These are phyloP conservation scores for Nitzschia palea DNA, from an alignment of 108 stramenopile genomes.

Conservation along the genomic window DNA sequence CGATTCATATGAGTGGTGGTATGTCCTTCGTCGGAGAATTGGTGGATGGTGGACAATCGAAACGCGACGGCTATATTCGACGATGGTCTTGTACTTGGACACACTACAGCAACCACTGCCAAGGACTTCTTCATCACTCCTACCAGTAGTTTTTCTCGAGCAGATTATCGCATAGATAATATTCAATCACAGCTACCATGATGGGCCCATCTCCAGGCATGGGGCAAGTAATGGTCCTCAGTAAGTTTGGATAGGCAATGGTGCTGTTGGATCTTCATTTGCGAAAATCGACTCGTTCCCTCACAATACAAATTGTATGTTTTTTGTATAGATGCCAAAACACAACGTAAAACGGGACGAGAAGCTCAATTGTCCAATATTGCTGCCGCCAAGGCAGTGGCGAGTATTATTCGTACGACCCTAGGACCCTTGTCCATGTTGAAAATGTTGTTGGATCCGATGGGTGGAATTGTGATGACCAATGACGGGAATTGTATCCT, in stretches of 20 bases:
- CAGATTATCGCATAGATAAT: no score
- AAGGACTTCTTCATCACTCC: no score
- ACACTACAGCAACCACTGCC: no score
- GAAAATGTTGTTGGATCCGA: constrained; percentile 99
- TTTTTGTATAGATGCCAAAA: constrained; percentile 75
- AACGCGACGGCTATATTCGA: no score
- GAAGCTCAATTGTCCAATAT: constrained; percentile 98
- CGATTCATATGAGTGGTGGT: no score
- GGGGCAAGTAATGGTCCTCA: constrained; percentile 84
- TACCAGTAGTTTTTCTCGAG: no score
- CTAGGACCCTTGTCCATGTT: constrained; percentile 98
- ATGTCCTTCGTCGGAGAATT: no score
- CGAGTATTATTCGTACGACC: constrained; percentile 98
- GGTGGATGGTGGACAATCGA: no score
- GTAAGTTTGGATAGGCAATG: constrained; percentile 53
- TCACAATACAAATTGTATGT: no score
- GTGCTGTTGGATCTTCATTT: background rate
- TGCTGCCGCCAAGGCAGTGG: constrained; percentile 90
- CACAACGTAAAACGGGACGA: constrained; percentile 96
- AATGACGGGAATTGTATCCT: constrained; percentile 99
- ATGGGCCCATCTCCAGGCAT: constrained; percentile 34
- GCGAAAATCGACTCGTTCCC: background rate
- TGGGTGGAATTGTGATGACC: constrained; percentile 99
- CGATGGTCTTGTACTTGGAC: no score
- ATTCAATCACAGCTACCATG: no score